Conservation (phyloP, 768 basidiomycete genomes). For the Mycena capillaripes region DNA sequence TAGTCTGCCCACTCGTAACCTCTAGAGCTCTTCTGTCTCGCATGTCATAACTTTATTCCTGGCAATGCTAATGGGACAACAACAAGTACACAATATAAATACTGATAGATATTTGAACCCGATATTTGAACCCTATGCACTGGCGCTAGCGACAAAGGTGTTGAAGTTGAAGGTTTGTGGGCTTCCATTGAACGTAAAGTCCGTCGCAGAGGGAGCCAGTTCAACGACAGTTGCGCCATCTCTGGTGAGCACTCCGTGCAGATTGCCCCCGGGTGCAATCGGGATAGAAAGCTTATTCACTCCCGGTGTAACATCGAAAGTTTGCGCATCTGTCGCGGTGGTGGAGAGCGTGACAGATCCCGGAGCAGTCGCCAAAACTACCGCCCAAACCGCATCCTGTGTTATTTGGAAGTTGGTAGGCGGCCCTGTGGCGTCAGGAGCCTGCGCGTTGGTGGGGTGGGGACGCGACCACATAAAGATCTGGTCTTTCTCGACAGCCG, state of each 20-base stretch:
- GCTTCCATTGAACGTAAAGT: constrained; percentile 67
- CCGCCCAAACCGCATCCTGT: constrained; percentile 76
- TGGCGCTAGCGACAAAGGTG: constrained; percentile 65
- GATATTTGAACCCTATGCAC: neutral
- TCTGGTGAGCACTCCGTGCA: constrained; percentile 65
- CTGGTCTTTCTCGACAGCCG: constrained; percentile 69
- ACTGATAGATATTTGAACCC: constrained; percentile 20
- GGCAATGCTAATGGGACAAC: too few species aligned
- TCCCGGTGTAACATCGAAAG: constrained; percentile 68
- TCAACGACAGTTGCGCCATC: constrained; percentile 61
- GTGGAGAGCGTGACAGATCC: constrained; percentile 70
- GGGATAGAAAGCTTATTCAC: constrained; percentile 72
- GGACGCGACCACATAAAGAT: constrained; percentile 82
- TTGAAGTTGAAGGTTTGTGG: constrained; percentile 81
- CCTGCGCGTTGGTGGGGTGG: constrained; percentile 67
- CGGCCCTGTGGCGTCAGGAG: constrained; percentile 66
- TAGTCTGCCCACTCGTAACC: too few species aligned
- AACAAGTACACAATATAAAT: constrained; percentile 21
- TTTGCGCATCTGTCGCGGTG: constrained; percentile 57
- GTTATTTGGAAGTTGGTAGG: constrained; percentile 73
- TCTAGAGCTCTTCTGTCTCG: too few species aligned
- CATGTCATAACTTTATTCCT: too few species aligned
- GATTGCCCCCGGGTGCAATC: constrained; percentile 64
- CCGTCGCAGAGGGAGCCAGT: constrained; percentile 54
- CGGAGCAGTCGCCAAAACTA: constrained; percentile 72